Evolutionary conservation across 164 flowering plant genomes (phyloP).

Genomic region (Warburgia ugandensis): DNA sequence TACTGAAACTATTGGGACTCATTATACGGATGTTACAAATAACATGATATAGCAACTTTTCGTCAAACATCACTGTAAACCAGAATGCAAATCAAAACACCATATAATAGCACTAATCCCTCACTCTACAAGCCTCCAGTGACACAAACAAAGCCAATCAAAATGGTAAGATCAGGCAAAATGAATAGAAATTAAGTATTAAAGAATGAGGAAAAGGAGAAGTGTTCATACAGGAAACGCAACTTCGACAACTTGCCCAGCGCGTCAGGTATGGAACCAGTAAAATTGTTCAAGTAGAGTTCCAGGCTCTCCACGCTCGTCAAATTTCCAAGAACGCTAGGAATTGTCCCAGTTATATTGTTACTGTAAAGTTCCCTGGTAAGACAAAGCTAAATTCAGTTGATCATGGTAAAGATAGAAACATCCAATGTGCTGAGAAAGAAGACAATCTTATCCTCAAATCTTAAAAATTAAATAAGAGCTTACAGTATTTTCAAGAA

Average conservation of each 20-base stretch:
- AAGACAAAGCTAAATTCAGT: slow-evolving; percentile 3
- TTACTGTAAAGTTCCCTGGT: slow-evolving; percentile 92
- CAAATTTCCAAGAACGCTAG: slow-evolving; percentile 81
- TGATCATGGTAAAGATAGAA: not conserved
- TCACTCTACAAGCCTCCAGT: too few relatives aligned
- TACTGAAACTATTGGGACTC: too few relatives aligned
- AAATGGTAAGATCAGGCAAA: too few relatives aligned
- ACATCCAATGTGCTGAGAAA: not conserved
- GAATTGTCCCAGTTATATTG: slow-evolving; percentile 73
- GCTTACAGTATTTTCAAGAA: too few relatives aligned
- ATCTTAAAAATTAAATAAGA: not conserved
- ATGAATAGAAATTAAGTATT: too few relatives aligned
- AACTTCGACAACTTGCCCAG: slow-evolving; percentile 73
- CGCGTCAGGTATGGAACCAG: slow-evolving; percentile 71
- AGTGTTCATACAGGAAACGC: slow-evolving; percentile 74
- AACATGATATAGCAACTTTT: too few relatives aligned
- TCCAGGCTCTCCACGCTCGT: slow-evolving; percentile 95
- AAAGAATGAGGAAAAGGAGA: not conserved
- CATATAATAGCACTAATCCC: too few relatives aligned
- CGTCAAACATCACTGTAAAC: too few relatives aligned
- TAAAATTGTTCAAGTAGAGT: slow-evolving; percentile 77
- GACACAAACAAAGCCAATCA: too few relatives aligned
- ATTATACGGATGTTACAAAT: too few relatives aligned
- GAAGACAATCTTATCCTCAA: too few relatives aligned
- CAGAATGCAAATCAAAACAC: too few relatives aligned